Evolutionary conservation across 495 filamentous ascomycete species (phyloP), one percentile per base, ranked within the genome.

Genomic region (Geoglossum glabrum): DNA sequence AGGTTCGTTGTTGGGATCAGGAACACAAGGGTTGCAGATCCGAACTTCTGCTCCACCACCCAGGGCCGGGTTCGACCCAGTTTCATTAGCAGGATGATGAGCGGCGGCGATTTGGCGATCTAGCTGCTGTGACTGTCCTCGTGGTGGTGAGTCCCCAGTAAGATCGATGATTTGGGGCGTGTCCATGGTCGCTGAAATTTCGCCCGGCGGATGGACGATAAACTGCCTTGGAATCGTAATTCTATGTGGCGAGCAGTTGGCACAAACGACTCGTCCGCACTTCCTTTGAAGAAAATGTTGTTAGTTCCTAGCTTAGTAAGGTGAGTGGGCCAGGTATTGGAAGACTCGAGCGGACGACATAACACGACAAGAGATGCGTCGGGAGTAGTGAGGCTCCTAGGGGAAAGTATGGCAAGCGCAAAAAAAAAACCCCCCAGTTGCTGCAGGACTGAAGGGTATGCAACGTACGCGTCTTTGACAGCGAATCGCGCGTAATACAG

Each of bases 151-250:
- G 3, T 34, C 61, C 23, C 27, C 27, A 19, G 28, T 55, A 33
- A 50, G 55, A 21, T 58, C 54, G 34, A 47, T 61, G 7, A 26
- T 34, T 17, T 56, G 45, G 28, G 36, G 25, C 49, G 40, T 38
- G 3, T n/a, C 6, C 23, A n/a, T 15, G 56, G 3, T 17, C 3
- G 36, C 17, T 10, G 26, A 19, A 49, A 34, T 46, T 17, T 74
- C 64, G 31, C 75, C 73, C 1, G 87, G 85, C 0, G 89, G 88
- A 45, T 82, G 85, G 17, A 98, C 92, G 54, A 97, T 92, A 66
- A 84, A 97, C 59, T 92, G 86, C 56, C 86, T 77, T 0, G 92
- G 93, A 57, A 98, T 95, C 0, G 84, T 94, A 65, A 98, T 97
- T 43, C 86, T 80, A 68, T 97, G 90, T 4, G 93, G 92, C 3